Conservation (phyloP, 163 green algal genomes). For the Scenedesmus sp. region DNA sequence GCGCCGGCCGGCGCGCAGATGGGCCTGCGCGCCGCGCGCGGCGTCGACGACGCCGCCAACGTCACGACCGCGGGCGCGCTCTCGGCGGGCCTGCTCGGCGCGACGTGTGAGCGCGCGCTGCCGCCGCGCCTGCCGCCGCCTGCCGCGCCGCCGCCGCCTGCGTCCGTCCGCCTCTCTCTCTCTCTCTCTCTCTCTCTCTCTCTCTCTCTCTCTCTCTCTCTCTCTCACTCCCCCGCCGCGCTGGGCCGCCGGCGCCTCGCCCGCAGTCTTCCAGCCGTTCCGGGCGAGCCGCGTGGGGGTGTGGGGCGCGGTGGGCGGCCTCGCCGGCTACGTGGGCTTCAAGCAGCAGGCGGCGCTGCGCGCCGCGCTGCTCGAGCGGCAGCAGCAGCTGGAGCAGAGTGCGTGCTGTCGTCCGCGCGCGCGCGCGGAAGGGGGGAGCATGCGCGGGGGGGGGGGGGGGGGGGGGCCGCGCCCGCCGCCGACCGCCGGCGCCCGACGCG, state of each 20-base stretch:
- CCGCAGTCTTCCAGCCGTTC: constrained; percentile 36
- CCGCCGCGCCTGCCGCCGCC: neutral
- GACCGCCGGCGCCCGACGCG: too few species aligned
- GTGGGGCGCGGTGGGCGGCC: constrained; percentile 18
- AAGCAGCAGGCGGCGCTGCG: constrained; percentile 32
- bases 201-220: too few species aligned
- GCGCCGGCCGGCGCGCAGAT: neutral
- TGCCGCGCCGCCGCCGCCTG: neutral
- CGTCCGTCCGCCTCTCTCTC: neutral
- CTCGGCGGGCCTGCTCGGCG: constrained; percentile 33
- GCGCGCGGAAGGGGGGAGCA: too few species aligned
- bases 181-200: too few species aligned
- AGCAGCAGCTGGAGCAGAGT: constrained; percentile 41
- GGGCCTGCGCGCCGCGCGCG: constrained; percentile 4
- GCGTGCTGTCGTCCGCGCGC: neutral
- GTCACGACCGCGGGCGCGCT: constrained; percentile 8
- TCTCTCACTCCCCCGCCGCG: too few species aligned
- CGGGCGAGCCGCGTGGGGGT: neutral
- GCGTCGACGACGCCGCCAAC: constrained; percentile 26
- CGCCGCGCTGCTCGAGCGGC: constrained; percentile 25
- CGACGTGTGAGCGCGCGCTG: constrained; percentile 11
- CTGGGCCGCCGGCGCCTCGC: too few species aligned
- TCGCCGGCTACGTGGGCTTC: constrained; percentile 33
- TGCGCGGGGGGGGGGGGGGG: neutral
- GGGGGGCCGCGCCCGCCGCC: too few species aligned